phyloP scores from a whole-genome alignment of 495 filamentous ascomycete genomes.

The Platismatia glauca region DNA sequence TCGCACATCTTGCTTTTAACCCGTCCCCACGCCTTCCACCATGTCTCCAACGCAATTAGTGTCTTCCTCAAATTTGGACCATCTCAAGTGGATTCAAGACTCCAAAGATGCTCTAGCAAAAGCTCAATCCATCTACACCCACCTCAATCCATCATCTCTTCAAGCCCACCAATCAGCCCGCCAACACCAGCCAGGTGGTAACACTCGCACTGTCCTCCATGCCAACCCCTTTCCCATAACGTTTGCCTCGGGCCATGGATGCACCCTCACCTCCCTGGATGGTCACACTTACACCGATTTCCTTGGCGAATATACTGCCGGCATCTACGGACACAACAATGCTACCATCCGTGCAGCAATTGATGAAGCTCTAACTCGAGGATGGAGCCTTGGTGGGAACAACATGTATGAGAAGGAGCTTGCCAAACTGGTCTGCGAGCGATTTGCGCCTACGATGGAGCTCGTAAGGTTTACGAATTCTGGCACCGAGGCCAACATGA shows the following conservation, averaged over 20 bases:
- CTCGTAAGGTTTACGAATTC: slow-evolving; percentile 34
- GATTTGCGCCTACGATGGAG: slow-evolving; percentile 29
- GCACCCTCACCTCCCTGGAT: slow-evolving; percentile 36
- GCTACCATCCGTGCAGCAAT: slow-evolving; percentile 31
- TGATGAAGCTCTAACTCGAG: slow-evolving; percentile 19
- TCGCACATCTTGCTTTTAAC: neutral
- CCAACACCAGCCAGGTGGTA: slow-evolving; percentile 47
- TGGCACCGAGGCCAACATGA: slow-evolving; percentile 34
- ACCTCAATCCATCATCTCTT: slow-evolving; percentile 4
- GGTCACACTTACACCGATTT: slow-evolving; percentile 38
- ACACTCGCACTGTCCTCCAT: slow-evolving; percentile 51
- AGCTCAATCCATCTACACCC: slow-evolving; percentile 2
- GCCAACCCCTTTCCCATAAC: slow-evolving; percentile 48
- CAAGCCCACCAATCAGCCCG: slow-evolving; percentile 24
- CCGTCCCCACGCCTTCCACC: neutral
- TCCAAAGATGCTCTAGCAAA: slow-evolving; percentile 2
- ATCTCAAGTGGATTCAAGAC: neutral
- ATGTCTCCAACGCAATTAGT: neutral
- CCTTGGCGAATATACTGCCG: slow-evolving; percentile 37
- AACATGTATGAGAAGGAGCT: slow-evolving; percentile 29
- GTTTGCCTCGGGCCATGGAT: slow-evolving; percentile 34
- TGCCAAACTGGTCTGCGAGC: slow-evolving; percentile 22
- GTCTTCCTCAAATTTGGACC: neutral
- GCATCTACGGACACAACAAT: slow-evolving; percentile 40
- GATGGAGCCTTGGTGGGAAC: slow-evolving; percentile 30